A percentile compares a stretch with the other conserved stretches of the same genome.
These are phyloP conservation scores for Odontarrhena argentea DNA, from an alignment of 345 rosid species.

Conservation along the genomic window DNA sequence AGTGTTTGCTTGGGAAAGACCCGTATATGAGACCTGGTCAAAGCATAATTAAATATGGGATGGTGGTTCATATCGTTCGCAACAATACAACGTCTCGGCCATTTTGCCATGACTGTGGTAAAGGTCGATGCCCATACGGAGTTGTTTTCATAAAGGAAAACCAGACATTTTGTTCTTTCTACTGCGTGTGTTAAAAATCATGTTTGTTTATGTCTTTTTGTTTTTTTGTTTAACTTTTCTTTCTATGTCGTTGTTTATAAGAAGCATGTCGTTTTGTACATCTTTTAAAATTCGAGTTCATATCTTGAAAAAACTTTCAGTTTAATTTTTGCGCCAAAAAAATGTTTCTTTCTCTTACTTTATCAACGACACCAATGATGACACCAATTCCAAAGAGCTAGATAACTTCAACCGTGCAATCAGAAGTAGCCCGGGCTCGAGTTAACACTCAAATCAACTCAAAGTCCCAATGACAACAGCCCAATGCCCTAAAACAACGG, in stretches of 20 bases:
- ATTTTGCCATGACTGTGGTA: background rate
- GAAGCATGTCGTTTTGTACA: too few relatives aligned
- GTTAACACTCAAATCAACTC: constrained; percentile 5
- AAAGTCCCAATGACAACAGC: constrained; percentile 46
- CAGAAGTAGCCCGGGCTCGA: constrained; percentile 40
- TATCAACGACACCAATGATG: constrained; percentile 37
- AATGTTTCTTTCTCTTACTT: constrained; percentile 25
- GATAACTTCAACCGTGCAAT: constrained; percentile 55
- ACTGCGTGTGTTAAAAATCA: too few relatives aligned
- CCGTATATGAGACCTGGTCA: background rate
- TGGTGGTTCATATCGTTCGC: too few relatives aligned
- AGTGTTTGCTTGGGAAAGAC: background rate
- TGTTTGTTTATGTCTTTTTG: too few relatives aligned
- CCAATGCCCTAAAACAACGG: constrained; percentile 30
- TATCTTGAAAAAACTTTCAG: background rate
- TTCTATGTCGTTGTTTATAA: too few relatives aligned
- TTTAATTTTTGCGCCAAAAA: constrained; percentile 16
- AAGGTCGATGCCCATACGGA: background rate
- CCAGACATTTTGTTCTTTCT: too few relatives aligned
- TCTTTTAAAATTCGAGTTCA: too few relatives aligned
- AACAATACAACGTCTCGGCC: too few relatives aligned
- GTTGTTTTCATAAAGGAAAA: too few relatives aligned
- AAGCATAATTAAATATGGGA: too few relatives aligned
- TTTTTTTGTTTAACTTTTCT: too few relatives aligned
- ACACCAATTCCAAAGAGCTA: constrained; percentile 55